Base-by-base conservation (phyloP, 352 stramenopile genomes). In the Phytophthora foliorum region DNA sequence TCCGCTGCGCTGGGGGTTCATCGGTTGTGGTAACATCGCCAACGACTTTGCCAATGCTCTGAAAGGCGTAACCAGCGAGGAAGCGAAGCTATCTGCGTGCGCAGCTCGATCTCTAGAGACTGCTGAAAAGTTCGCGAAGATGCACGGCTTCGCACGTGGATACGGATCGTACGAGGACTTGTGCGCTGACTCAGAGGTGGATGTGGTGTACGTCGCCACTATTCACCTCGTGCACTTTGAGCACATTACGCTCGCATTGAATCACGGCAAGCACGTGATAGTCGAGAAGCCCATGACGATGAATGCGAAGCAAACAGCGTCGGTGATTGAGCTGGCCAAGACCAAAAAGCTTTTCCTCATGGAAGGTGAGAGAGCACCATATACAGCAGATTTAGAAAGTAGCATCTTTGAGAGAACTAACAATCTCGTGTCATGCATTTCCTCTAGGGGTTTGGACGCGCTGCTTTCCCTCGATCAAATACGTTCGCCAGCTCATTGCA, bases 201-300 rank as follows among this genome's bases (percentile, higher is more conserved):
- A 97, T 31, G 90, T 97, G 34, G 82, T 97, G 22, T 98, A 98
- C 74, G 81, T 98, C 38, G 91, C 81, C 34, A 97, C 92, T 48
- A 69, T 98, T 21, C 89, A 98, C 75, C 77, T 82, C 6, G 78
- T 85, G 57, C 92, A 97, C 74, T 85, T 84, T 51, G 71, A 82
- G 9, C 84, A 95, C 57, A 85, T 85, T 32, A 70, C 89, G 36
- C 69, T 93, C 45, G 93, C 87, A 22, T 67, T 98, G 1, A 62
- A 83, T 7, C 78, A 90, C 45, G 80, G 81, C 67, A 98, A 98
- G 72, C 91, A 98, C 79, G 88, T 97, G 39, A 72, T 98, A 8
- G 81, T 98, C 49, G 94, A 98, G 72, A 98, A 98, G 70, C 92
- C 92, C 9, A 94, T 98, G 80, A 79, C 88, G 10, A 86, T 98